phyloP scores from a whole-genome alignment of 2,329 filamentous ascomycete species.

The Aspergillus udagawae region DNA sequence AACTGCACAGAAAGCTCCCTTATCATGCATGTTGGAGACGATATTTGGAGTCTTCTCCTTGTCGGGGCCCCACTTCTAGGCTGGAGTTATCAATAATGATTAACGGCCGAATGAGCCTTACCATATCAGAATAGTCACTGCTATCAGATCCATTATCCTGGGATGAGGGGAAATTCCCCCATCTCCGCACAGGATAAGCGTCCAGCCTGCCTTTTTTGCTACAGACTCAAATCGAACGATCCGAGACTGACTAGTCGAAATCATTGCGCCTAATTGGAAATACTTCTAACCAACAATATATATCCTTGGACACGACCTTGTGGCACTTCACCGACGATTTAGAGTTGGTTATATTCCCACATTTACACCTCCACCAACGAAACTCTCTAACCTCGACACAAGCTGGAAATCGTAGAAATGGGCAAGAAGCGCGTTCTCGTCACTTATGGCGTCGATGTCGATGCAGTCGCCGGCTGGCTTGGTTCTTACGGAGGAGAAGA shows the following conservation, averaged over 20 bases:
- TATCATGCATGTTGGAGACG: neutral
- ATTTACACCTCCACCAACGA: no score
- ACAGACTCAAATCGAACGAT: slow-evolving; percentile 12
- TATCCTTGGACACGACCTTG: neutral
- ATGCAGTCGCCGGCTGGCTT: slow-evolving; percentile 28
- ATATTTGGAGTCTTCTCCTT: neutral
- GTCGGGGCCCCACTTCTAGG: neutral
- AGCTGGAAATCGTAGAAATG: neutral
- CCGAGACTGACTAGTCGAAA: slow-evolving; percentile 14
- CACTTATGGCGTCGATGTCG: slow-evolving; percentile 30
- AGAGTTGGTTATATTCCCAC: neutral
- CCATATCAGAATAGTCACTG: neutral
- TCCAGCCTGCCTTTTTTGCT: neutral
- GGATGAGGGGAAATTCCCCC: neutral
- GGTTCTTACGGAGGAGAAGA: slow-evolving; percentile 13
- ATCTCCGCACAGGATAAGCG: neutral
- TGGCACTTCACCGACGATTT: neutral
- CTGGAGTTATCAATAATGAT: neutral
- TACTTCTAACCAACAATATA: neutral
- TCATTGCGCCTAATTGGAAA: neutral
- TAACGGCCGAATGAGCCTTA: neutral
- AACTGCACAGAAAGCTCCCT: slow-evolving; percentile 5
- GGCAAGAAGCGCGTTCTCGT: slow-evolving; percentile 23
- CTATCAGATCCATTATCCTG: neutral
- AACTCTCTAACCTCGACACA: no score